A percentile compares a stretch with the other conserved stretches of the same genome.
These are phyloP conservation scores for Mucor indicus DNA, from an alignment of 371 early-diverging fungal genomes.

Conservation along the genomic window DNA sequence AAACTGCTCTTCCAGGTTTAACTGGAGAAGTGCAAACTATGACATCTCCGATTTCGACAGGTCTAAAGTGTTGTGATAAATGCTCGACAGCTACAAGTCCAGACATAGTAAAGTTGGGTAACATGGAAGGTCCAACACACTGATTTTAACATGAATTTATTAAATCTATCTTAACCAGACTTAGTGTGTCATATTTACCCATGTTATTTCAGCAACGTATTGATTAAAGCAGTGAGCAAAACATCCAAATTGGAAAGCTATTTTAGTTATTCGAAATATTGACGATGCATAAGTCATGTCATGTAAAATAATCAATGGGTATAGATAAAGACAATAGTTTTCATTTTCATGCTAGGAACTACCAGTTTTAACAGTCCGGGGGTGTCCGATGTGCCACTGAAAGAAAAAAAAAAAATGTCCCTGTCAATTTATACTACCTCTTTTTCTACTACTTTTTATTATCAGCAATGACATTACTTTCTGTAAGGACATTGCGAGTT, in stretches of 20 bases:
- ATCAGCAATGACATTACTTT: neutral
- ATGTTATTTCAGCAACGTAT: slow-evolving; percentile 66
- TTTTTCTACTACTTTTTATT: slow-evolving; percentile 2
- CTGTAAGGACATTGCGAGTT: neutral
- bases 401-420: slow-evolving; percentile 1
- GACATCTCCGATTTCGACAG: slow-evolving; percentile 67
- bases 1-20: slow-evolving; percentile 60
- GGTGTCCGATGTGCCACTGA: too few species aligned
- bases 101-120: slow-evolving; percentile 73
- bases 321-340: too few species aligned
- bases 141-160: slow-evolving; percentile 11
- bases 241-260: slow-evolving; percentile 53
- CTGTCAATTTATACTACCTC: slow-evolving; percentile 5
- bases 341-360: too few species aligned
- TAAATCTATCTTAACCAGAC: too few species aligned
- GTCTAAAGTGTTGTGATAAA: slow-evolving; percentile 51
- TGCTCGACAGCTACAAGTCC: slow-evolving; percentile 69
- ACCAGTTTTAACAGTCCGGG: too few species aligned
- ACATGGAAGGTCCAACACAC: slow-evolving; percentile 88
- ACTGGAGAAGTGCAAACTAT: slow-evolving; percentile 70
- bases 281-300: slow-evolving; percentile 1
- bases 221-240: slow-evolving; percentile 61
- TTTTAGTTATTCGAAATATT: slow-evolving; percentile 9
- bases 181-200: too few species aligned
- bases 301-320: slow-evolving; percentile 9